Conservation (phyloP, 768 basidiomycete species). For the Termitomyces sp. region DNA sequence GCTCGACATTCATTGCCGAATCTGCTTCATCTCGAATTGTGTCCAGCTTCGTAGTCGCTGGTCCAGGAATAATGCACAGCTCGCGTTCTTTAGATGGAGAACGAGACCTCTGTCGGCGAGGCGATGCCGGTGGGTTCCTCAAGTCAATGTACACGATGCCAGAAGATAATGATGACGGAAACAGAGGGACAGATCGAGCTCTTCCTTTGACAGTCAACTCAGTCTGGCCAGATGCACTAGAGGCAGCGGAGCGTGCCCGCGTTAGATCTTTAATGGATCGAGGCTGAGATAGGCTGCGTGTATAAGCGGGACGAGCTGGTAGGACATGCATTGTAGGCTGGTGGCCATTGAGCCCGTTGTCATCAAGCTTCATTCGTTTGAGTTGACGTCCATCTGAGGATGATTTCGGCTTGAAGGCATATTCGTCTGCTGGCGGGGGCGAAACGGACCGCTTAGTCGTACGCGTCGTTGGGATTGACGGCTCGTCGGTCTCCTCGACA, state of each 20-base stretch:
- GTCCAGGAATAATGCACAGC: constrained; percentile 25
- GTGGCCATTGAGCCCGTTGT: constrained; percentile 12
- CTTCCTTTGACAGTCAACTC: constrained; percentile 27
- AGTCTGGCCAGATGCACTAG: constrained; percentile 14
- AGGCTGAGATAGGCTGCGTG: constrained; percentile 35
- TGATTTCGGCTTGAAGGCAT: constrained; percentile 20
- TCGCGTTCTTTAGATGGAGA: constrained; percentile 42
- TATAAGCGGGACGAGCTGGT: constrained; percentile 21
- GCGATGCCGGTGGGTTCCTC: constrained; percentile 39
- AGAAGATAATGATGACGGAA: constrained; percentile 25
- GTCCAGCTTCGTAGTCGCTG: constrained; percentile 14
- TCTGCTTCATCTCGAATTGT: constrained; percentile 21
- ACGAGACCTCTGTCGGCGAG: constrained; percentile 35
- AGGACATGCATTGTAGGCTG: constrained; percentile 13
- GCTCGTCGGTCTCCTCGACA: constrained; percentile 39
- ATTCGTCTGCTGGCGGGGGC: constrained; percentile 30
- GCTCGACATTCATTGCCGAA: constrained; percentile 23
- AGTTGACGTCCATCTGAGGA: constrained; percentile 28
- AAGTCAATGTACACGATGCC: constrained; percentile 37
- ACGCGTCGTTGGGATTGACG: constrained; percentile 19
- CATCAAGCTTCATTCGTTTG: constrained; percentile 36
- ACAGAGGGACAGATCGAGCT: constrained; percentile 46
- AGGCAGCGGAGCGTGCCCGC: constrained; percentile 21
- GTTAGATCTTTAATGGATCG: constrained; percentile 18
- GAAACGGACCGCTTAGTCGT: constrained; percentile 40